phyloP scores from a whole-genome alignment of 805 yeast species.

The Lipomyces orientalis region DNA sequence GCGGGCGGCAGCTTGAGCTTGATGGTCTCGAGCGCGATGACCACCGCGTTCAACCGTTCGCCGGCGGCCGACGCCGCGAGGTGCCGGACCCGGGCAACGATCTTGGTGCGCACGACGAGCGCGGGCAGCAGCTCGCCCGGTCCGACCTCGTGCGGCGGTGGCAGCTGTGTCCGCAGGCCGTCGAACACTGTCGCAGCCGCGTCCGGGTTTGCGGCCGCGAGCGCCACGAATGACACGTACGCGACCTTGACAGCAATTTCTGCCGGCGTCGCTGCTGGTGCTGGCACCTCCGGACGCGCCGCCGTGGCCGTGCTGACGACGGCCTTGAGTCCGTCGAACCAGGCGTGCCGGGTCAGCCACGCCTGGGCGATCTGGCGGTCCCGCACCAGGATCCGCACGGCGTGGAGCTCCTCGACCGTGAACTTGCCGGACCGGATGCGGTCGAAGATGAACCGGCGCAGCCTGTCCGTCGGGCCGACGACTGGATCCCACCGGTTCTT shows the following conservation, averaged over 20 bases:
- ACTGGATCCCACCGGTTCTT: background rate
- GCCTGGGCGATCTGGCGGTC: conserved; percentile 15
- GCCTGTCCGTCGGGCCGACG: background rate
- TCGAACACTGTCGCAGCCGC: conserved; percentile 9
- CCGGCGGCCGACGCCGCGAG: background rate
- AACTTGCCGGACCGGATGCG: conserved; percentile 17
- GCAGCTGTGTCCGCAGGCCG: conserved; percentile 16
- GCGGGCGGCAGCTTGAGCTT: conserved; percentile 10
- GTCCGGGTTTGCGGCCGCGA: conserved; percentile 13
- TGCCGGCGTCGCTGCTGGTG: conserved; percentile 14
- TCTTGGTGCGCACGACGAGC: conserved; percentile 23
- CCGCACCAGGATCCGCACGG: conserved; percentile 19
- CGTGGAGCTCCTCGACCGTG: conserved; percentile 21
- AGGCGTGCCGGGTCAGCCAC: conserved; percentile 17
- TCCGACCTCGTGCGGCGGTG: conserved; percentile 26
- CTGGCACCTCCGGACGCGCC: background rate
- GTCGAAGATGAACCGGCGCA: conserved; percentile 17
- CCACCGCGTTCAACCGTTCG: conserved; percentile 11
- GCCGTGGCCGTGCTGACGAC: conserved; percentile 12
- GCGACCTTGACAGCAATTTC: conserved; percentile 26
- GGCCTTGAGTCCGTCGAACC: conserved; percentile 13
- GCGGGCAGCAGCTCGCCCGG: conserved; percentile 26
- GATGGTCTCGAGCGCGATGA: conserved; percentile 27
- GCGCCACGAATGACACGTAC: conserved; percentile 21
- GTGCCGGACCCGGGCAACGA: conserved; percentile 13